Conservation (phyloP, 148 eudicot genomes). For the Oxyria digyna region DNA sequence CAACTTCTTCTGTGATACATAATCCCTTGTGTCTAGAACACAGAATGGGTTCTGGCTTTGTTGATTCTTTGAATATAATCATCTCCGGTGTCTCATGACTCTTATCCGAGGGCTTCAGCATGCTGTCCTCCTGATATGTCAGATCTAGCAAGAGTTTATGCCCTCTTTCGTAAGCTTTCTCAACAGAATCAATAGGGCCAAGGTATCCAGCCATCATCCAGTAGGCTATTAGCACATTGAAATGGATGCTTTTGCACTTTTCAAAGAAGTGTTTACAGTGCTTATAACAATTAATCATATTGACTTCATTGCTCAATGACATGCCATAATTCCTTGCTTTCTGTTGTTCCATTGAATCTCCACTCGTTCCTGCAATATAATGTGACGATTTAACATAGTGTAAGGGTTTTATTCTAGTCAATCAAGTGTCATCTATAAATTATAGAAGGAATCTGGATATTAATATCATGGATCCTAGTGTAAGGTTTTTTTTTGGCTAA, state of each 20-base stretch:
- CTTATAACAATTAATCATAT: conserved; percentile 2
- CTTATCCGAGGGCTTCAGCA: conserved; percentile 18
- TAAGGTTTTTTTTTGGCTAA: no score
- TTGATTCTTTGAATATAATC: neutral
- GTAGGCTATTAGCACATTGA: conserved; percentile 26
- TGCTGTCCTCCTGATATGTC: conserved; percentile 11
- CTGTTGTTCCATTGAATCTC: neutral
- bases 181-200: conserved; percentile 14
- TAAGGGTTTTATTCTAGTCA: no score
- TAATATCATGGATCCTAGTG: no score
- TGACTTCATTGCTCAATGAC: neutral
- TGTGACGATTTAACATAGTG: no score
- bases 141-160: conserved; percentile 20
- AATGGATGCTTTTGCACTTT: conserved; percentile 4
- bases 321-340: neutral
- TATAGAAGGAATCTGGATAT: no score
- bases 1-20: conserved; percentile 9
- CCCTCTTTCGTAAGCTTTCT: conserved; percentile 19
- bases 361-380: neutral
- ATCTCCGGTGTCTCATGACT: conserved; percentile 15
- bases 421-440: no score
- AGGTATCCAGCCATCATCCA: conserved; percentile 34
- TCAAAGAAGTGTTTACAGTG: conserved; percentile 10
- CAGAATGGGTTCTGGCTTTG: neutral
- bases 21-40: conserved; percentile 5